phyloP scores from a whole-genome alignment of 768 basidiomycete genomes.

The Glaciozyma antarctica region DNA sequence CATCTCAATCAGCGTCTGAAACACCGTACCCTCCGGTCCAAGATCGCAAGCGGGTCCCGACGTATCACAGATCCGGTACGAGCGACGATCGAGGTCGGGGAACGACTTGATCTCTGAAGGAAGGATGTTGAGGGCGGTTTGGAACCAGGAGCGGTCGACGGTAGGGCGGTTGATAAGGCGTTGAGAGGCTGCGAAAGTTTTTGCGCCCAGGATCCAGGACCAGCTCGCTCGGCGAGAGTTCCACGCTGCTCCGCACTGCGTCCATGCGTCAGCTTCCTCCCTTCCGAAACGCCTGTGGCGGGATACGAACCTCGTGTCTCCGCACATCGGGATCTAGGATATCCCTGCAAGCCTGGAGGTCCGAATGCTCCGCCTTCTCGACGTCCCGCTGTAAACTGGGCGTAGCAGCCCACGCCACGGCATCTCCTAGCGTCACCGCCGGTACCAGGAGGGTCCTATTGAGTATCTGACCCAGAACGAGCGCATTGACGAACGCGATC shows the following conservation, averaged over 20 bases:
- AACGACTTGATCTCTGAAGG: conserved; percentile 4
- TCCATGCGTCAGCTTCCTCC: neutral
- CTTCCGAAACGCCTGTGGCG: neutral
- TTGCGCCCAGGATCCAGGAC: neutral
- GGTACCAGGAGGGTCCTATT: conserved; percentile 28
- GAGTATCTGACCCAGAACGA: neutral
- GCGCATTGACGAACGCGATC: neutral
- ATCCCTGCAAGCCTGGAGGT: neutral
- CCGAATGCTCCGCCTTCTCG: conserved; percentile 15
- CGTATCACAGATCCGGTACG: conserved; percentile 21
- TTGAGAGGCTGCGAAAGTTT: neutral
- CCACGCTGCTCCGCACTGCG: neutral
- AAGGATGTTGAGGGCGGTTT: conserved; percentile 8
- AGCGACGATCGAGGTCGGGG: conserved; percentile 10
- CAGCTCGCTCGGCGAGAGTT: neutral
- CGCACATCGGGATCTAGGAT: conserved; percentile 6
- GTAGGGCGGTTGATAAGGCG: neutral
- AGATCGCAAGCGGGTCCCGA: neutral
- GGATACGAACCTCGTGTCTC: conserved; percentile 8
- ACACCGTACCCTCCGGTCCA: conserved; percentile 8
- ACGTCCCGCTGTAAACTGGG: neutral
- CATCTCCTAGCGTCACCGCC: conserved; percentile 18
- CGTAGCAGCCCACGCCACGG: conserved; percentile 17
- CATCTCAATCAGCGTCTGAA: conserved; percentile 4
- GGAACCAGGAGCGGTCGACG: neutral